phyloP scores from a whole-genome alignment of 768 basidiomycete species.

The Pleurotus eryngii region DNA sequence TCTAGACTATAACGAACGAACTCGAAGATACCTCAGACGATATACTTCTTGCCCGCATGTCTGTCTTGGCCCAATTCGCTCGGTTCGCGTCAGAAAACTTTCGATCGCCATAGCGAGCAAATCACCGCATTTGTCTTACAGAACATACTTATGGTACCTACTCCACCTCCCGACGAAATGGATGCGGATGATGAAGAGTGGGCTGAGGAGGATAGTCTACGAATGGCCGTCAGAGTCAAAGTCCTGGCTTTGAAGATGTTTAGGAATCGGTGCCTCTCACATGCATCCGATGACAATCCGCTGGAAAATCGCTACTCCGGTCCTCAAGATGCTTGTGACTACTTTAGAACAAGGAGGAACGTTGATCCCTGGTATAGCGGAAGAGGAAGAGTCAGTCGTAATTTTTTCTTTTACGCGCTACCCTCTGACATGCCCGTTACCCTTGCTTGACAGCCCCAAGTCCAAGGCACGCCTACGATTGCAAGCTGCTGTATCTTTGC shows the following conservation, averaged over 20 bases:
- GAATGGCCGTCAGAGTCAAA: constrained; percentile 61
- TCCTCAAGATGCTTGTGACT: constrained; percentile 70
- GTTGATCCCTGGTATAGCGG: constrained; percentile 36
- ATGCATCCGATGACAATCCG: constrained; percentile 54
- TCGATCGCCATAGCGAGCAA: constrained; percentile 75
- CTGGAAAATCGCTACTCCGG: constrained; percentile 70
- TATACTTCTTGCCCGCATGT: constrained; percentile 59
- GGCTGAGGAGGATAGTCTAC: constrained; percentile 64
- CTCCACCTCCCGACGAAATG: constrained; percentile 41
- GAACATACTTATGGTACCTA: constrained; percentile 61
- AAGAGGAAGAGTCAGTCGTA: constrained; percentile 42
- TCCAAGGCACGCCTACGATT: constrained; percentile 78
- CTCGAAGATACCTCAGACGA: constrained; percentile 48
- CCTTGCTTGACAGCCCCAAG: constrained; percentile 38
- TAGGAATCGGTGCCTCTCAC: constrained; percentile 75
- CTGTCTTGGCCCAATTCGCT: constrained; percentile 74
- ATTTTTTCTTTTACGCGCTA: constrained; percentile 3
- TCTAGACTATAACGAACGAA: constrained; percentile 55
- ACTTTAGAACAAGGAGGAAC: constrained; percentile 71
- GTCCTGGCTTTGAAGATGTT: constrained; percentile 77
- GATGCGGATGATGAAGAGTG: constrained; percentile 65
- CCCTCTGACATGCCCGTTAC: background rate
- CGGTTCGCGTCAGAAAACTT: constrained; percentile 63
- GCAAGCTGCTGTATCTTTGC: constrained; percentile 74
- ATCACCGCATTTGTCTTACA: constrained; percentile 73